Evolutionary conservation across 768 basidiomycete species (phyloP).

Genomic region (Cyathus striatus): DNA sequence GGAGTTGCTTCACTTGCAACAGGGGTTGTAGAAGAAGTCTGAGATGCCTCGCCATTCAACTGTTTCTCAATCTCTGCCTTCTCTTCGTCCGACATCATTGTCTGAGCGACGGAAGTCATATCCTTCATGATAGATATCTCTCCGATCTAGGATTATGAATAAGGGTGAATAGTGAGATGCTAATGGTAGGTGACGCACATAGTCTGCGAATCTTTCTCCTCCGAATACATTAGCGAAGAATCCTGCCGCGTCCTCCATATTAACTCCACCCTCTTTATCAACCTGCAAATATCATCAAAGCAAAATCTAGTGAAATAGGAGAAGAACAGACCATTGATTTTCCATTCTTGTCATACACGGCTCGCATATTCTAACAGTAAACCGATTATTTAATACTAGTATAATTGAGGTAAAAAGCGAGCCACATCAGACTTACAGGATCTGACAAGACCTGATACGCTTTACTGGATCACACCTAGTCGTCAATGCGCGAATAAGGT

Average conservation of each 20-base stretch:
- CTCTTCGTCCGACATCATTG: conserved; percentile 91
- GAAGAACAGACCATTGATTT: conserved; percentile 65
- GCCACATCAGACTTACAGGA: conserved; percentile 49
- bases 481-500: no score
- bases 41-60: conserved; percentile 36
- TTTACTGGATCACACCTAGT: conserved; percentile 67
- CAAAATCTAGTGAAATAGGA: neutral
- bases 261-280: conserved; percentile 72
- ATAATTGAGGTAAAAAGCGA: no score
- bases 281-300: conserved; percentile 28
- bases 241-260: conserved; percentile 88
- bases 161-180: neutral
- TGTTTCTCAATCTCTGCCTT: conserved; percentile 81
- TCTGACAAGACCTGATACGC: conserved; percentile 93
- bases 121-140: conserved; percentile 96
- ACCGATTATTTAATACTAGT: no score
- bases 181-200: conserved; percentile 48
- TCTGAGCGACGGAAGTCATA: conserved; percentile 79
- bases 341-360: conserved; percentile 94
- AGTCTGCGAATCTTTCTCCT: conserved; percentile 86
- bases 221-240: conserved; percentile 97
- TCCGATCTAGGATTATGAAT: conserved; percentile 62
- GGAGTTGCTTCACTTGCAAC: conserved; percentile 1
- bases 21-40: conserved; percentile 5
- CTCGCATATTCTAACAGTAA: conserved; percentile 64